Percentiles rank a stretch among this genome's conserved stretches.
These are phyloP conservation scores for Debaryomyces coudertii DNA, from an alignment of 1,139 yeast genomes.

Conservation along the genomic window DNA sequence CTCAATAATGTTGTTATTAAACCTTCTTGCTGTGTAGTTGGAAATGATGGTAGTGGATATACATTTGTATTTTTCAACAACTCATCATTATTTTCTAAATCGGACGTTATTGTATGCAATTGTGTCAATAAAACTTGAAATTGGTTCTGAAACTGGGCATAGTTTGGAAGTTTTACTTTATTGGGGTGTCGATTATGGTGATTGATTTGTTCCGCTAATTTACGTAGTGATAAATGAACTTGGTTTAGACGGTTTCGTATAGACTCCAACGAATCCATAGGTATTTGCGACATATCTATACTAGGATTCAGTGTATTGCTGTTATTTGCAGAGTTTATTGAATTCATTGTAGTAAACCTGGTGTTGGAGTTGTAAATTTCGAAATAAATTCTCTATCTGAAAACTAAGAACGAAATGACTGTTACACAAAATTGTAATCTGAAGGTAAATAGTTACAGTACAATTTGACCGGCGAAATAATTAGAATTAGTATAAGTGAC, in stretches of 20 bases:
- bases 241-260: slow-evolving; percentile 48
- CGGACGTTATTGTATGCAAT: slow-evolving; percentile 69
- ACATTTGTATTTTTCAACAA: slow-evolving; percentile 68
- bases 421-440: neutral
- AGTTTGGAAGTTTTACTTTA: slow-evolving; percentile 43
- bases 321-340: neutral
- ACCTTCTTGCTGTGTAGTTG: slow-evolving; percentile 81
- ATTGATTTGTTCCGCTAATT: slow-evolving; percentile 46
- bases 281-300: slow-evolving; percentile 32
- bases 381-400: neutral
- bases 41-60: slow-evolving; percentile 82
- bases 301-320: neutral
- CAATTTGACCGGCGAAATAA: neutral
- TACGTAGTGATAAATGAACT: slow-evolving; percentile 47
- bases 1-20: slow-evolving; percentile 79
- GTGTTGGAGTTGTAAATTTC: neutral
- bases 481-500: neutral
- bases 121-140: slow-evolving; percentile 83
- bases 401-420: neutral
- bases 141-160: slow-evolving; percentile 66
- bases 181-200: slow-evolving; percentile 44
- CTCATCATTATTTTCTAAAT: slow-evolving; percentile 64
- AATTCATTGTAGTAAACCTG: neutral
- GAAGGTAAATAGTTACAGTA: neutral
- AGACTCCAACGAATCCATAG: slow-evolving; percentile 46